Evolutionary conservation across 345 rosid genomes (phyloP).

Genomic region (Pistacia atlantica): DNA sequence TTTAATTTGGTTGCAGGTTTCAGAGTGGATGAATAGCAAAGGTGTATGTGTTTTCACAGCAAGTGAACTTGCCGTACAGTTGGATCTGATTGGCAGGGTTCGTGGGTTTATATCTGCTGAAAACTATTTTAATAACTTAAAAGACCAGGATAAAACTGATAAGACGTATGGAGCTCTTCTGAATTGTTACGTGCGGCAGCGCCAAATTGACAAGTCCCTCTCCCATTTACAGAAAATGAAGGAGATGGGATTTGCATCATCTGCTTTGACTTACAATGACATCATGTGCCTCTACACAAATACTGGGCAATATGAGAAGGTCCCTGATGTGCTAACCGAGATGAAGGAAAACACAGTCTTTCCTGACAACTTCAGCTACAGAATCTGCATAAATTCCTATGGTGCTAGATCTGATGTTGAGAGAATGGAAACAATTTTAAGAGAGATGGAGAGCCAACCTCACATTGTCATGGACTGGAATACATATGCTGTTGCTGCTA

Average conservation of each 20-base stretch:
- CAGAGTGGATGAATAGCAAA: constrained; percentile 73
- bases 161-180: constrained; percentile 90
- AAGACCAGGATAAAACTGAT: constrained; percentile 64
- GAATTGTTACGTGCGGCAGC: constrained; percentile 73
- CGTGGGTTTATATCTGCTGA: constrained; percentile 68
- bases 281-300: constrained; percentile 83
- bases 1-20: constrained; percentile 52
- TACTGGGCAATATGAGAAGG: constrained; percentile 55
- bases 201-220: constrained; percentile 58
- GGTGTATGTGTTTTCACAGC: constrained; percentile 62
- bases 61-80: constrained; percentile 76
- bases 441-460: constrained; percentile 69
- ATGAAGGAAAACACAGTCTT: constrained; percentile 63
- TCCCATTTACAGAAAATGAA: constrained; percentile 70
- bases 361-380: constrained; percentile 82
- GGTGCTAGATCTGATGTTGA: constrained; percentile 59
- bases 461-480: constrained; percentile 76
- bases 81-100: constrained; percentile 79
- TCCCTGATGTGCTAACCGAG: constrained; percentile 59
- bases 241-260: constrained; percentile 60
- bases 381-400: constrained; percentile 75
- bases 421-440: constrained; percentile 53
- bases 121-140: constrained; percentile 58
- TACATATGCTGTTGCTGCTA: constrained; percentile 76
- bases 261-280: constrained; percentile 66